phyloP scores from a whole-genome alignment of 352 stramenopile species.

The Blastocystis sp. region DNA sequence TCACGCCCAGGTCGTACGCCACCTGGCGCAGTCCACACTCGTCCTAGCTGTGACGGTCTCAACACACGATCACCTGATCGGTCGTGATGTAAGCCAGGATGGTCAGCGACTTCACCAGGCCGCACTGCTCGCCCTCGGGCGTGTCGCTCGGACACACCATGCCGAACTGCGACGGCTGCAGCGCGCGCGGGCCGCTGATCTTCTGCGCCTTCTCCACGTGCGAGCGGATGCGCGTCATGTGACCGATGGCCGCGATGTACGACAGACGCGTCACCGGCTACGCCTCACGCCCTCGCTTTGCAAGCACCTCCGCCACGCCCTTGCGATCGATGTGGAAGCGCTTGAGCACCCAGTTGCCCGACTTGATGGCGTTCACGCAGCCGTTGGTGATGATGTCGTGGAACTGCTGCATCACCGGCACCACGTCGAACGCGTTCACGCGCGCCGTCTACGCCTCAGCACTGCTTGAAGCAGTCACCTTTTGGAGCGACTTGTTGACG shows the following conservation, averaged over 20 bases:
- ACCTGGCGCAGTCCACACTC: conserved; percentile 88
- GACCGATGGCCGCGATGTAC: conserved; percentile 96
- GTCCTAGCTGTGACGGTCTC: conserved; percentile 72
- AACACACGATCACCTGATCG: conserved; percentile 74
- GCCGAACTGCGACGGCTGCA: conserved; percentile 97
- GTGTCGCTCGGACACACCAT: conserved; percentile 99
- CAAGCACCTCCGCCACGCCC: conserved; percentile 74
- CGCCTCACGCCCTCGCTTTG: background rate
- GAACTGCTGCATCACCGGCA: conserved; percentile 86
- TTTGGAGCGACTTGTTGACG: conserved; percentile 85
- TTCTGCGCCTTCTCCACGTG: conserved; percentile 98
- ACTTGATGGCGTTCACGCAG: conserved; percentile 83
- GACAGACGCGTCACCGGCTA: conserved; percentile 93
- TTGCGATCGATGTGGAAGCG: conserved; percentile 98
- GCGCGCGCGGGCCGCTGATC: conserved; percentile 90
- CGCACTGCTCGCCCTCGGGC: conserved; percentile 96
- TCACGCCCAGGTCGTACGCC: conserved; percentile 93
- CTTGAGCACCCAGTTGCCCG: conserved; percentile 96
- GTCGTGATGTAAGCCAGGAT: conserved; percentile 93
- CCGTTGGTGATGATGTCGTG: conserved; percentile 92
- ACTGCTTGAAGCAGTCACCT: background rate
- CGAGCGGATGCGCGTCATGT: conserved; percentile 98
- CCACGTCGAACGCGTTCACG: conserved; percentile 93
- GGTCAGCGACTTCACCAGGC: conserved; percentile 97
- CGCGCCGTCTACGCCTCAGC: conserved; percentile 66